Evolutionary conservation across 495 filamentous ascomycete genomes (phyloP).

Genomic region (Lentithecium fluviatile): DNA sequence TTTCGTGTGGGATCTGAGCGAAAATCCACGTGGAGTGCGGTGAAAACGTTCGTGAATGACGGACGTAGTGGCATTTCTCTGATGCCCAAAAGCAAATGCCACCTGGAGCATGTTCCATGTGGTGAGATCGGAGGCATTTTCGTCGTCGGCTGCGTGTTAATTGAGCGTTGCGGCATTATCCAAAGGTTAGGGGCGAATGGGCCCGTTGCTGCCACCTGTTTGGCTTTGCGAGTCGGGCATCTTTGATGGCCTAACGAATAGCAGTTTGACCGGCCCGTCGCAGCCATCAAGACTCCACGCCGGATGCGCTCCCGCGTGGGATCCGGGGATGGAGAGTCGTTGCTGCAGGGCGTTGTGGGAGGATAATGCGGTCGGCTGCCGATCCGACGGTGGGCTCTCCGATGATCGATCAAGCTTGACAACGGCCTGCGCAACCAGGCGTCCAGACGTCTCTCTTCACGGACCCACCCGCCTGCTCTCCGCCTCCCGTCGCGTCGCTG

Average conservation of each 20-base stretch:
- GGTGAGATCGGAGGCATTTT: not conserved
- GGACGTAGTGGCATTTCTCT: not conserved
- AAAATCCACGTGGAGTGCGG: too few relatives aligned
- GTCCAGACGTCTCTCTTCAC: slow-evolving; percentile 2
- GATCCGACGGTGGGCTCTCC: slow-evolving; percentile 12
- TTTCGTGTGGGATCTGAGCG: too few relatives aligned
- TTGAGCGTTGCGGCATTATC: slow-evolving; percentile 11
- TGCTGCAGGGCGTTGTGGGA: not conserved
- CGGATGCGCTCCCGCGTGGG: slow-evolving; percentile 2
- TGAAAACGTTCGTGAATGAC: too few relatives aligned
- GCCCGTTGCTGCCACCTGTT: slow-evolving; percentile 5
- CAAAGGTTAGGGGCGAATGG: not conserved
- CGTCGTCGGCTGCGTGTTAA: not conserved
- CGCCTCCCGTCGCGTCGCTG: slow-evolving; percentile 1
- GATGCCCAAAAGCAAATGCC: not conserved
- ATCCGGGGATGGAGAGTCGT: slow-evolving; percentile 1
- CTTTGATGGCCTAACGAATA: too few relatives aligned
- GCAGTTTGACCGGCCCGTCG: not conserved
- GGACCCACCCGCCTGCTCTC: slow-evolving; percentile 2
- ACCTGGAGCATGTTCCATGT: not conserved
- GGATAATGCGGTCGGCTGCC: not conserved
- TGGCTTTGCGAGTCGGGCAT: not conserved
- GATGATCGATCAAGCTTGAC: not conserved
- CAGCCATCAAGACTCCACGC: not conserved
- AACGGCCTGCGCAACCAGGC: not conserved